Percentiles rank a stretch among this genome's conserved stretches.
These are phyloP conservation scores for Arctium minus DNA, from an alignment of 129 eudicot genomes.

Conservation along the genomic window DNA sequence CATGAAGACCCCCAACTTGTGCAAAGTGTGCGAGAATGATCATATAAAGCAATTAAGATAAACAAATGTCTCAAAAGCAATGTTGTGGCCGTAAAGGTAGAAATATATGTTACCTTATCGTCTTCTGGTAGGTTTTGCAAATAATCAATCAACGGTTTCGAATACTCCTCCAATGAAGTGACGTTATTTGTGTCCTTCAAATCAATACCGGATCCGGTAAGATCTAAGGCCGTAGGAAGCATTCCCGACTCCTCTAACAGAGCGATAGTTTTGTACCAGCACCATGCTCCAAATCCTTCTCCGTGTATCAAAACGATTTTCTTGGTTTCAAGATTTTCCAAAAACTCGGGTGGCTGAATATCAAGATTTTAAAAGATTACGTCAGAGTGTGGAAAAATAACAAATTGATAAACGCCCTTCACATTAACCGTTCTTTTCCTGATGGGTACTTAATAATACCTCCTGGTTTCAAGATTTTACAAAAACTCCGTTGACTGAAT, in stretches of 20 bases:
- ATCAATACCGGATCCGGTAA: slow-evolving; percentile 91
- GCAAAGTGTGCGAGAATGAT: neutral
- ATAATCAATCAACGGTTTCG: slow-evolving; percentile 74
- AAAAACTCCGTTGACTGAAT: slow-evolving; percentile 57
- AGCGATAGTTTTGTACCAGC: slow-evolving; percentile 96
- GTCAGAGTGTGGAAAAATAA: slow-evolving; percentile 7
- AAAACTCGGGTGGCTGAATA: slow-evolving; percentile 56
- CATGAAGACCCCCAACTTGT: neutral
- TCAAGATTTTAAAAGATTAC: neutral
- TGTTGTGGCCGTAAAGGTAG: neutral
- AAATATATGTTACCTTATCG: slow-evolving; percentile 54
- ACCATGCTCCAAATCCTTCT: slow-evolving; percentile 99
- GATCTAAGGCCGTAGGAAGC: slow-evolving; percentile 80
- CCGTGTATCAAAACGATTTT: slow-evolving; percentile 84
- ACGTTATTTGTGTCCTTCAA: slow-evolving; percentile 66
- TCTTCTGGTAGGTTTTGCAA: slow-evolving; percentile 65
- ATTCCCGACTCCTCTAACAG: slow-evolving; percentile 82
- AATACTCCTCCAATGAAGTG: slow-evolving; percentile 65
- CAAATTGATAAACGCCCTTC: neutral
- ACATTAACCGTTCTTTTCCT: neutral
- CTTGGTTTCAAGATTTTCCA: slow-evolving; percentile 77
- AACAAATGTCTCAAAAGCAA: neutral
- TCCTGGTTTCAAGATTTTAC: slow-evolving; percentile 71
- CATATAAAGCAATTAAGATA: neutral
- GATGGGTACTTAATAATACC: neutral